Evolutionary conservation across 2,329 filamentous ascomycete species (phyloP).

Genomic region (Chalaropsis thielavioides): DNA sequence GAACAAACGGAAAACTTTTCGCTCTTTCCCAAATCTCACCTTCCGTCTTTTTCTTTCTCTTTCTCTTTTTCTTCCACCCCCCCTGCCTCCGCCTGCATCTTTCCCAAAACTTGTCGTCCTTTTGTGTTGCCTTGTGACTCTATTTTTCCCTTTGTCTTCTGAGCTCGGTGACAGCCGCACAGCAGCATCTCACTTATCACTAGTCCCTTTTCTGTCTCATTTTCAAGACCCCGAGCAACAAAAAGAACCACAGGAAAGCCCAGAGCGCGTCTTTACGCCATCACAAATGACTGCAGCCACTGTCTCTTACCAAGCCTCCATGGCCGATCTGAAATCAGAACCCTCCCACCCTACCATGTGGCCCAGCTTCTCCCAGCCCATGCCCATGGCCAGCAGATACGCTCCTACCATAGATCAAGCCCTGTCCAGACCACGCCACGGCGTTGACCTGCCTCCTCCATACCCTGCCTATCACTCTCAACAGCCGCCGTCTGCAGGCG

Average conservation of each 20-base stretch:
- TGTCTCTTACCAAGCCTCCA: conserved; percentile 22
- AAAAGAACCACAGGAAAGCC: background rate
- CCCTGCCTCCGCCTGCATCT: background rate
- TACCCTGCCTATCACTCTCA: conserved; percentile 32
- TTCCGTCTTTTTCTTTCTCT: conserved; percentile 12
- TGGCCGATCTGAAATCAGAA: conserved; percentile 50
- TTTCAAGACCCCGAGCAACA: background rate
- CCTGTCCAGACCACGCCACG: conserved; percentile 28
- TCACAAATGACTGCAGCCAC: conserved; percentile 15
- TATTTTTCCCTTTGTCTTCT: background rate
- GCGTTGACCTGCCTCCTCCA: conserved; percentile 29
- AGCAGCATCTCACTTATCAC: background rate
- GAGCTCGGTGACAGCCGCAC: background rate
- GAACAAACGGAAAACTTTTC: background rate
- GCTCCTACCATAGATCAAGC: conserved; percentile 35
- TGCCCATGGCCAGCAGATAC: conserved; percentile 35
- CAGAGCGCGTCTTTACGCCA: background rate
- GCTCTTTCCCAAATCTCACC: background rate
- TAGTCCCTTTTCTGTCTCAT: background rate
- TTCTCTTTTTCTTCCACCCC: conserved; percentile 8
- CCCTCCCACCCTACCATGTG: conserved; percentile 42
- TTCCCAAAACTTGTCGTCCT: background rate
- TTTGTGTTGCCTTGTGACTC: background rate
- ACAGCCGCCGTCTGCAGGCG: conserved; percentile 5
- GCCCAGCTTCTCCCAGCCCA: conserved; percentile 43